Percentiles rank a stretch among this genome's conserved stretches.
Evolutionary conservation across 768 basidiomycete species (phyloP).

Genomic region (Tephrocybe sp.): DNA sequence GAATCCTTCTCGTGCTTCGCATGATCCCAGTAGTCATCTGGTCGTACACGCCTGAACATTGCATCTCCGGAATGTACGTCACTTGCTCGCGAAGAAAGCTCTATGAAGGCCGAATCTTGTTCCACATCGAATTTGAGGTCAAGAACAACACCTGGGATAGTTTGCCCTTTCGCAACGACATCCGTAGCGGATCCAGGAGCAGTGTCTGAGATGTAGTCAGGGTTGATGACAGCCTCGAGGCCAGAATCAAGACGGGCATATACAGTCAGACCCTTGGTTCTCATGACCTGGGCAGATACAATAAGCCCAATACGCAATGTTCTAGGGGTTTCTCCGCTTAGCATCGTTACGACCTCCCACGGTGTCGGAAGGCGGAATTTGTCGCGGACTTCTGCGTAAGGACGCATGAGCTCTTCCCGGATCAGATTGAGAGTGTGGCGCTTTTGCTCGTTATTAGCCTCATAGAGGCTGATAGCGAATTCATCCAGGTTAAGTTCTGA

Average conservation of each 20-base stretch:
- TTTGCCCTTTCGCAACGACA: constrained; percentile 73
- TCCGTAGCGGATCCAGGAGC: constrained; percentile 36
- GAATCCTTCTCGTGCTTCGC: constrained; percentile 62
- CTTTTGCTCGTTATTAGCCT: constrained; percentile 81
- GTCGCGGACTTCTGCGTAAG: constrained; percentile 74
- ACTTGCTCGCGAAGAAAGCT: constrained; percentile 65
- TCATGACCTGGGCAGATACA: constrained; percentile 69
- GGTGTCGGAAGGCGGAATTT: constrained; percentile 60
- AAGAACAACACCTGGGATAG: constrained; percentile 76
- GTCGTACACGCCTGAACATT: constrained; percentile 54
- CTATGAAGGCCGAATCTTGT: constrained; percentile 63
- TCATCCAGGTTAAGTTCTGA: constrained; percentile 93
- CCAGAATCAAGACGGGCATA: constrained; percentile 88
- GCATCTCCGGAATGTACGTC: constrained; percentile 65
- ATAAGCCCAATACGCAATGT: constrained; percentile 80
- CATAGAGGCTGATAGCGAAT: constrained; percentile 89
- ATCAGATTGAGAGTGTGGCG: constrained; percentile 89
- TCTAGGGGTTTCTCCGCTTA: constrained; percentile 84
- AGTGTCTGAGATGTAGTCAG: constrained; percentile 56
- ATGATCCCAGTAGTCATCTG: constrained; percentile 65
- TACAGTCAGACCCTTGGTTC: constrained; percentile 49
- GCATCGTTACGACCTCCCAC: constrained; percentile 91
- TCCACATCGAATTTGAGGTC: constrained; percentile 61
- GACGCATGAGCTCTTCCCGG: constrained; percentile 76
- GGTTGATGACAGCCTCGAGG: constrained; percentile 75